Conservation (phyloP, 208 protist genomes). For the Leishmania tarentolae region DNA sequence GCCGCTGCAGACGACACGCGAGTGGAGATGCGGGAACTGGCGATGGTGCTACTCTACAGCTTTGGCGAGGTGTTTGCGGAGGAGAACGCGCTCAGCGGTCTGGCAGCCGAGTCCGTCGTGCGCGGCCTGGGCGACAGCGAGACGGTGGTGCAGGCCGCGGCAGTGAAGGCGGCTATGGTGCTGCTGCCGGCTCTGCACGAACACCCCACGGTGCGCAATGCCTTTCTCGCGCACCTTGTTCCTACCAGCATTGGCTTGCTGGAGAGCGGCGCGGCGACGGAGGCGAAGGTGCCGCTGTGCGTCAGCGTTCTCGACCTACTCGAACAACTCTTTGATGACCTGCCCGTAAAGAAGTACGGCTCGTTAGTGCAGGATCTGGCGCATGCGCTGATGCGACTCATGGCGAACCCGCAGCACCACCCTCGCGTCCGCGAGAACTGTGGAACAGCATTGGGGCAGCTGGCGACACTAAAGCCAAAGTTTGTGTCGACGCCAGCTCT, state of each 20-base stretch:
- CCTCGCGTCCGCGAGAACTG: conserved; percentile 60
- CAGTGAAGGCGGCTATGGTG: conserved; percentile 63
- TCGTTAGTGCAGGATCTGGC: conserved; percentile 37
- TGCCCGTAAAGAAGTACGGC: conserved; percentile 58
- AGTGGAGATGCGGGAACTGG: conserved; percentile 78
- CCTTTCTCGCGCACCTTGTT: conserved; percentile 51
- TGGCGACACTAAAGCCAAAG: conserved; percentile 65
- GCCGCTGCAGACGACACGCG: conserved; percentile 43
- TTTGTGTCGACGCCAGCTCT: conserved; percentile 55
- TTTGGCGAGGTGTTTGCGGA: conserved; percentile 69
- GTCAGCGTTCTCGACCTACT: conserved; percentile 72
- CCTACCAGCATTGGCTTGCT: conserved; percentile 49
- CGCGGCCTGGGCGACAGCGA: conserved; percentile 66
- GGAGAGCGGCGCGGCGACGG: conserved; percentile 23
- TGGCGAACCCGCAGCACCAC: conserved; percentile 37
- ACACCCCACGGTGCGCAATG: conserved; percentile 30
- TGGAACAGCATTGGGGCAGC: conserved; percentile 46
- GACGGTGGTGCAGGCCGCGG: conserved; percentile 52
- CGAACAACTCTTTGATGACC: conserved; percentile 51
- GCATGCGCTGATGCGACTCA: conserved; percentile 36
- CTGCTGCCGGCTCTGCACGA: conserved; percentile 54
- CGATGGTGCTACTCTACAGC: conserved; percentile 86
- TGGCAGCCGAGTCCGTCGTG: conserved; percentile 63
- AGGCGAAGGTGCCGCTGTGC: conserved; percentile 48
- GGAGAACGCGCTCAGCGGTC: conserved; percentile 25